Evolutionary conservation across 2,329 filamentous ascomycete genomes (phyloP), one percentile per base, ranked within the genome.

Genomic region (Exophiala mesophila): DNA sequence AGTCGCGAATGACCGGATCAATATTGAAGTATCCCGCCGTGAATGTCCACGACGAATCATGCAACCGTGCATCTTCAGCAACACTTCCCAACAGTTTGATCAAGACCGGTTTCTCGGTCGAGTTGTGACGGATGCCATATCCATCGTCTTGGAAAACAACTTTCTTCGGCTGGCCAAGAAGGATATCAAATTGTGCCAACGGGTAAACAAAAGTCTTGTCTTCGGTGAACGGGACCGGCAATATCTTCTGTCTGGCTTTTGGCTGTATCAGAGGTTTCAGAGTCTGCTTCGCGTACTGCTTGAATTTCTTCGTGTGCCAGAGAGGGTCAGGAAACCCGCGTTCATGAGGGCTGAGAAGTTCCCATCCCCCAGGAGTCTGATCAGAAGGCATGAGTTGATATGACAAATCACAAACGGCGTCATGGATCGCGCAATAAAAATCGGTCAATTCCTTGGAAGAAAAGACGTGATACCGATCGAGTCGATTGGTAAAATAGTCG

Each of bases 1-100:
- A 76, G 28, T 82, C 77, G 2, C 86, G 89, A 15, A 97, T 77
- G 3, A 82, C 80, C 0, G 88, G 84, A 5, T 88, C 88, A 42
- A 94, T 94, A 68, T 98, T 98, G 70, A 98, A 98, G 68, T 98
- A 98, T 39, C 92, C 92, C 0, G 92, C 92, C 1, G 92, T 97
- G 63, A 98, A 97, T 0, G 88, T 92, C 92, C 92, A 98, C 10
- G 80, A 83, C 0, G 85, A 85, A 23, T 78, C 74, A 7, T 72
- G 68, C 56, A 87, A 85, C 4, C 73, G 67, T 4, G 63, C 54
- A 0, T 83, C 75, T 0, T 64, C 67, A 0, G 82, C 74, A 3
- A 96, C 74, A 1, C 76, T 77, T 31, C 76, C 75, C 3, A 97
- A 74, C 28, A 97, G 76, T 33, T 77, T 77, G 0, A 80, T 87